Evolutionary conservation across 2,329 filamentous ascomycete species (phyloP).

Genomic region (Fusarium albosuccineum): DNA sequence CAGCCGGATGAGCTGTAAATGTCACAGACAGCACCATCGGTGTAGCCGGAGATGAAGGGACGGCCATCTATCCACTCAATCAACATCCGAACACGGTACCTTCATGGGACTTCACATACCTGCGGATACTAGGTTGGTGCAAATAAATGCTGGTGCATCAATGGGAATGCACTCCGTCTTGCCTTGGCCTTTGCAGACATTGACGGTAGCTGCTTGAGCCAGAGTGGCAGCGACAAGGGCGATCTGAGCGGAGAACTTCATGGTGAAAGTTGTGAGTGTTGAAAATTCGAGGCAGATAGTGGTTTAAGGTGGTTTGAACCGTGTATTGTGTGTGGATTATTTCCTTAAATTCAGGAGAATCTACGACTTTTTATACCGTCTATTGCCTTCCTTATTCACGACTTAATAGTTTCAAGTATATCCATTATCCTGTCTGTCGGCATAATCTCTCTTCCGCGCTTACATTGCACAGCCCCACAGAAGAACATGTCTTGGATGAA

Average conservation of each 20-base stretch:
- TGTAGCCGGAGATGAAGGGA: neutral
- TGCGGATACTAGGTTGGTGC: neutral
- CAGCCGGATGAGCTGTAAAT: neutral
- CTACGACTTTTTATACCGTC: neutral
- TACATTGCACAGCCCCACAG: neutral
- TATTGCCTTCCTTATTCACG: neutral
- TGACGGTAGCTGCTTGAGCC: conserved; percentile 5
- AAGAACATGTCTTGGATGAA: neutral
- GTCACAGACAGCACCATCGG: neutral
- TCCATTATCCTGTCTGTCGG: neutral
- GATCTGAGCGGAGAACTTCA: neutral
- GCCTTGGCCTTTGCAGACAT: conserved; percentile 8
- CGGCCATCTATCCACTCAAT: neutral
- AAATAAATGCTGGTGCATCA: neutral
- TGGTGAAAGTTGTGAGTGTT: neutral
- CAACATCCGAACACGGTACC: neutral
- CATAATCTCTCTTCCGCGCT: neutral
- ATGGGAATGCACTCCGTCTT: conserved; percentile 9
- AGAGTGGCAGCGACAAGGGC: neutral
- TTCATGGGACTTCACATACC: neutral
- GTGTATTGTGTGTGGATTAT: neutral
- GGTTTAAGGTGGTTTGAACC: no score
- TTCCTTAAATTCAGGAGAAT: neutral
- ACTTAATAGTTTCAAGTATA: neutral
- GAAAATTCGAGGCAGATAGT: neutral